Percentiles rank a stretch among this genome's conserved stretches.
Evolutionary conservation across 2,329 filamentous ascomycete genomes (phyloP).

Genomic region (Paraphoma chrysanthemicola): DNA sequence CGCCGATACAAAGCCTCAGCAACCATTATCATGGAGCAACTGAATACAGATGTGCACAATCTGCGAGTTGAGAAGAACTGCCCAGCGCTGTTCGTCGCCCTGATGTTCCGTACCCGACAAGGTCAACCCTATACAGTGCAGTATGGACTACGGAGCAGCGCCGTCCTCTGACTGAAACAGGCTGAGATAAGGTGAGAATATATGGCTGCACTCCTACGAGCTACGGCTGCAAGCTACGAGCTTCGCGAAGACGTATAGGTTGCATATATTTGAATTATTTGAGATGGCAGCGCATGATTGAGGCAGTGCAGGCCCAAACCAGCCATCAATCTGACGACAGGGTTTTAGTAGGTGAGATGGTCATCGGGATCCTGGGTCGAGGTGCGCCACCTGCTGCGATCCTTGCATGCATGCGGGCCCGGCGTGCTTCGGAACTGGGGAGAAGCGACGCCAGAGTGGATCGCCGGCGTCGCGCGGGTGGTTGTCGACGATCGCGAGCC

Average conservation of each 20-base stretch:
- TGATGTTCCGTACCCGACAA: too few species aligned
- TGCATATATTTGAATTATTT: slow-evolving; percentile 2
- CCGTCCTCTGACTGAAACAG: too few species aligned
- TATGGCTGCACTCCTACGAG: not conserved
- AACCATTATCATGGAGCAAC: too few species aligned
- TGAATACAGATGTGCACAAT: too few species aligned
- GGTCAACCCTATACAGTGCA: too few species aligned
- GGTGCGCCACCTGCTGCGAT: not conserved
- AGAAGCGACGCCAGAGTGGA: slow-evolving; percentile 5
- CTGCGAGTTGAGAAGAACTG: too few species aligned
- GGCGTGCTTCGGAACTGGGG: slow-evolving; percentile 5
- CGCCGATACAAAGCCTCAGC: too few species aligned
- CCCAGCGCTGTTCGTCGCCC: too few species aligned
- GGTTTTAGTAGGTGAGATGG: slow-evolving; percentile 5
- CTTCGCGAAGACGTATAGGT: not conserved
- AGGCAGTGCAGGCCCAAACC: slow-evolving; percentile 4
- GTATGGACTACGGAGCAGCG: too few species aligned
- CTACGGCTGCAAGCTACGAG: not conserved
- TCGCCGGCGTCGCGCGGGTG: slow-evolving; percentile 8
- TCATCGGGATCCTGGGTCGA: slow-evolving; percentile 1
- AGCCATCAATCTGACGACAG: not conserved
- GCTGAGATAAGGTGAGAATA: not conserved
- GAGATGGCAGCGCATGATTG: slow-evolving; percentile 1
- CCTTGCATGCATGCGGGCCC: slow-evolving; percentile 7
- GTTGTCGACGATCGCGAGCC: not conserved